Evolutionary conservation across 2,329 filamentous ascomycete species (phyloP), one percentile per base, ranked within the genome.

Genomic region (Epichloe coenophiala): DNA sequence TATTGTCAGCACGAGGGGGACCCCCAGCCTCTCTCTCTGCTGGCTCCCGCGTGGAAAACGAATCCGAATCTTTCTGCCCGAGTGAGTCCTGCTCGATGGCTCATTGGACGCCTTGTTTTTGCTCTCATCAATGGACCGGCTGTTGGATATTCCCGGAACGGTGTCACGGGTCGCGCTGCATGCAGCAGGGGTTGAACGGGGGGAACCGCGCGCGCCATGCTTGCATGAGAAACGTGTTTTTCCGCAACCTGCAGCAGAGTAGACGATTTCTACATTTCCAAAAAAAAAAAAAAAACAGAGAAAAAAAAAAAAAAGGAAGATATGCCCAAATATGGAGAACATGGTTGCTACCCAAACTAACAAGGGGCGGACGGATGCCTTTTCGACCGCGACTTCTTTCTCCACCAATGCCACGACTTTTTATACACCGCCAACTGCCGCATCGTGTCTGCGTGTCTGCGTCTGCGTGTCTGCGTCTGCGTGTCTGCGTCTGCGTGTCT

Each of bases 61-160:
- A 23, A 23, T 7, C 23, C 23, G 5, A 33, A n/a, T 36, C 47
- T n/a, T 9, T 49, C 35, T 49, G 47, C n/a, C 33, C 13, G 13
- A 49, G 23, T 23, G 21, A 11, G 47, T 23, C 21, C 4, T 5
- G 4, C 21, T 23, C 21, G 4, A 23, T 5, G 5, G 21, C 21
- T 23, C 21, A 23, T 23, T 23, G 21, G 21, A 23, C 21, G 21
- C 21, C 21, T 23, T 17, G 17, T 17, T 23, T 23, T 5, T 23
- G 21, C 21, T 23, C 21, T 23, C 21, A 23, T 23, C 21, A 8
- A 27, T 8, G 49, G 42, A 21, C 19, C 40, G 7, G 49, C 49
- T 17, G 36, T 31, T 15, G 49, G 49, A 33, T 50, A 50, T 41
- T 50, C 49, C 19, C 49, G 49, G 33, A 47, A 50, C 21, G 43